Evolutionary conservation across 1,284 basidiomycete genomes (phyloP), one percentile per base, ranked within the genome.

Genomic region (Cutaneotrichosporon cyanovorans): DNA sequence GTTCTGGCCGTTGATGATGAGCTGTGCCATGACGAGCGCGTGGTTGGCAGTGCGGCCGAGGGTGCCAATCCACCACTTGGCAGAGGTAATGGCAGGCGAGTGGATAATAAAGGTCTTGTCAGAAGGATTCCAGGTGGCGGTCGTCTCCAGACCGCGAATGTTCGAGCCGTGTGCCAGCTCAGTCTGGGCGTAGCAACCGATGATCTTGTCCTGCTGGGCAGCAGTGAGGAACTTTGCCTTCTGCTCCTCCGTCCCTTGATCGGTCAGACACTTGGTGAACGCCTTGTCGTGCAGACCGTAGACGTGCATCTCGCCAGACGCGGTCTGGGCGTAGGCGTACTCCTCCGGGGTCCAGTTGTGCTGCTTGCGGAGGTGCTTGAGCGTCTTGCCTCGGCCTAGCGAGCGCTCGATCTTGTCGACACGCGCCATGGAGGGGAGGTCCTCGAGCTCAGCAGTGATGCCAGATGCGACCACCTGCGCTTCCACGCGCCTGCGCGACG

Each of bases 81-180:
- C 74, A 2, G 74, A 73, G 7, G 67, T 69, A 23, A 75, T 58
- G 51, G 68, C 63, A 16, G 75, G 74, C 4, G 77, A 78, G 61
- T 79, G 76, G 40, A 79, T 74, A 40, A 78, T 60, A 42, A 77
- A 78, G 57, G 78, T 75, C 63, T 78, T 76, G 9, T 75, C 66
- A 39, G 62, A 54, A 18, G 64, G 63, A 59, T 78, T 76, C 50
- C 78, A 77, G 1, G 76, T 78, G 0, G 77, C 76, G 6, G 77
- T 78, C 23, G 77, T 79, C 59, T 78, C 75, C 36, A 79, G 68
- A 10, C 77, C 77, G 9, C 77, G 76, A n/a, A 78, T 76, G 57
- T 78, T 78, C 38, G 70, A 73, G 33, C 76, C 75, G 58, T 76
- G 74, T 4, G 66, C 66, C 5, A 66, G 56, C 46, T 68, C 65